Evolutionary conservation across 2,329 filamentous ascomycete species (phyloP), one percentile per base, ranked within the genome.

Genomic region (Orbilia oligospora): DNA sequence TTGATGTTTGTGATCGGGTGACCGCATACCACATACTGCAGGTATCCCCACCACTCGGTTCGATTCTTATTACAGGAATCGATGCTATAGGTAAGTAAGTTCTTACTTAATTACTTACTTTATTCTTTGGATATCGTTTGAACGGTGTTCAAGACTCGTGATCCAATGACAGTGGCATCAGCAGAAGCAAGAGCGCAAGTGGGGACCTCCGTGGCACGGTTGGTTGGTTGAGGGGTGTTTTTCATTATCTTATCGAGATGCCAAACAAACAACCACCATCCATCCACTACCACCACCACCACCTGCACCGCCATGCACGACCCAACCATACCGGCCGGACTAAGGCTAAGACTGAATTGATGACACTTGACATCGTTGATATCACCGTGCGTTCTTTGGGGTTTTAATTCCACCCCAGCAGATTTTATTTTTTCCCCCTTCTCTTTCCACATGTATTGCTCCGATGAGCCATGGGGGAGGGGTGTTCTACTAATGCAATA

Each of bases 1-100:
- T 56, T 36, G 48, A 5, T 48, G 69, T 46, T 12, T 72, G 30
- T 71, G 67, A 53, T 73, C 70, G 70, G 70, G 70, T 73, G 70
- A 73, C 70, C 70, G 33, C 70, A 56, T 55, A 24, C 22, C 46
- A 65, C 30, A 36, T 51, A 14, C 61, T 65, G 61, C 41, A 65
- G 56, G 56, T 41, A 38, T 41, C 53, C 56, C 9, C 33, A 22
- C 14, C 16, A 56, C 51, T 27, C 27, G 51, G 51, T 56, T 56
- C 51, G 14, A 18, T 0, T 56, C 1, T 36, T 30, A 30, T n/a
- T n/a, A n/a, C n/a, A n/a, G n/a, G 30, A 30, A 30, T 30, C 8
- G 3, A 30, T 30, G 8, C 8, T 36, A 36, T 36, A 36, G 33
- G 33, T 12, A 36, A 36, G 33, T 36, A 36, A n/a, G n/a, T n/a